A percentile compares a stretch with the other conserved stretches of the same genome.
phyloP scores from a whole-genome alignment of 805 yeast genomes.

The Cyberlindnera maclurae region DNA sequence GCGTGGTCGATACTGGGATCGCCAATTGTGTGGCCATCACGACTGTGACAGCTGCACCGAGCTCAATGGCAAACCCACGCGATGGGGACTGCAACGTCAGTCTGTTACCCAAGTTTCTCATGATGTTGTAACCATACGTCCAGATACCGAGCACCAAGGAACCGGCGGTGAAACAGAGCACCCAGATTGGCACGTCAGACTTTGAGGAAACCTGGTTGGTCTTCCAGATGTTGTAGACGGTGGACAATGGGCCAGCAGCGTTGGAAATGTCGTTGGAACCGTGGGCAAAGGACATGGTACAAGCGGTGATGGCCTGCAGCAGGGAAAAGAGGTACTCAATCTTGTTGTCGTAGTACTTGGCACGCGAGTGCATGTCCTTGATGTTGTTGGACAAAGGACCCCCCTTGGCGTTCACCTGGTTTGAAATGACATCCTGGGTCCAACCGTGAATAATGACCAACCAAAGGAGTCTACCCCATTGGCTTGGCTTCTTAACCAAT shows the following conservation, averaged over 20 bases:
- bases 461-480: conserved; percentile 49
- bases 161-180: conserved; percentile 59
- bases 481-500: conserved; percentile 38
- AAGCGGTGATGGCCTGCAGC: conserved; percentile 65
- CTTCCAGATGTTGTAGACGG: conserved; percentile 57
- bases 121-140: conserved; percentile 66
- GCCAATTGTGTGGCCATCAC: conserved; percentile 68
- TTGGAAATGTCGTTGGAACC: conserved; percentile 78
- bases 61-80: conserved; percentile 69
- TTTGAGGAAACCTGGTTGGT: conserved; percentile 37
- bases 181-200: conserved; percentile 64
- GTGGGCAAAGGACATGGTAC: conserved; percentile 77
- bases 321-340: conserved; percentile 62
- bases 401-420: conserved; percentile 31
- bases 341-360: conserved; percentile 65
- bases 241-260: conserved; percentile 69
- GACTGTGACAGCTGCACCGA: conserved; percentile 71
- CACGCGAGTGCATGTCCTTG: conserved; percentile 42
- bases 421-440: conserved; percentile 51
- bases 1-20: conserved; percentile 74
- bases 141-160: conserved; percentile 62
- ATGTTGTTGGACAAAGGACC: conserved; percentile 41
- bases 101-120: conserved; percentile 66
- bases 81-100: conserved; percentile 71
- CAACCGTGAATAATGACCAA: conserved; percentile 51